Percentiles rank a stretch among this genome's conserved stretches.
These are phyloP conservation scores for Kluyveromyces wickerhamii DNA, from an alignment of 805 yeast genomes.

Conservation along the genomic window DNA sequence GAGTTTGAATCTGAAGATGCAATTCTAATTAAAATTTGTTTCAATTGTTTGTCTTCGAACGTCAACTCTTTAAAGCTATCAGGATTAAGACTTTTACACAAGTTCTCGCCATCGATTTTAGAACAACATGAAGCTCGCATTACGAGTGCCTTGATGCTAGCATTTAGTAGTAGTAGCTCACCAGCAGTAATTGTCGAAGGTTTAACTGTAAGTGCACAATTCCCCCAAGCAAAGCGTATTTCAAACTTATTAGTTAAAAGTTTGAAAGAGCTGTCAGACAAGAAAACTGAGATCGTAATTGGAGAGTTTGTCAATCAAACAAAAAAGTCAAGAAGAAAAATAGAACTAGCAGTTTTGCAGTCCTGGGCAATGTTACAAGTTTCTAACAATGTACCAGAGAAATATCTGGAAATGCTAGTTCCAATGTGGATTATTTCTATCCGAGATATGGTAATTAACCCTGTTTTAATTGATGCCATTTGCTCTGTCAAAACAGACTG, in stretches of 20 bases:
- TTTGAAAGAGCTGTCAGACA: constrained; percentile 43
- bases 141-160: constrained; percentile 80
- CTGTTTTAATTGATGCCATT: constrained; percentile 79
- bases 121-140: constrained; percentile 96
- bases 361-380: constrained; percentile 64
- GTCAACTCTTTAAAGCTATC: constrained; percentile 48
- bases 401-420: constrained; percentile 51
- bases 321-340: constrained; percentile 39
- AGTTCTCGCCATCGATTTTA: constrained; percentile 59
- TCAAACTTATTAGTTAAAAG: constrained; percentile 57
- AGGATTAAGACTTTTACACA: constrained; percentile 57
- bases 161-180: constrained; percentile 66
- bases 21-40: constrained; percentile 60
- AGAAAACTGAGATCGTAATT: constrained; percentile 34
- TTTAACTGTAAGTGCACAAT: constrained; percentile 63
- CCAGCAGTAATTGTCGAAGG: constrained; percentile 72
- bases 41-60: constrained; percentile 71
- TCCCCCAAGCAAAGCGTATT: constrained; percentile 44
- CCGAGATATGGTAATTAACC: constrained; percentile 48
- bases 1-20: neutral
- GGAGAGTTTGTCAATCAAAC: constrained; percentile 48
- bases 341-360: constrained; percentile 53
- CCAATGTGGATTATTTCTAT: constrained; percentile 76
- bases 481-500: constrained; percentile 48
- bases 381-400: constrained; percentile 32